phyloP scores from a whole-genome alignment of 805 yeast species.

The Spathaspora boniae region DNA sequence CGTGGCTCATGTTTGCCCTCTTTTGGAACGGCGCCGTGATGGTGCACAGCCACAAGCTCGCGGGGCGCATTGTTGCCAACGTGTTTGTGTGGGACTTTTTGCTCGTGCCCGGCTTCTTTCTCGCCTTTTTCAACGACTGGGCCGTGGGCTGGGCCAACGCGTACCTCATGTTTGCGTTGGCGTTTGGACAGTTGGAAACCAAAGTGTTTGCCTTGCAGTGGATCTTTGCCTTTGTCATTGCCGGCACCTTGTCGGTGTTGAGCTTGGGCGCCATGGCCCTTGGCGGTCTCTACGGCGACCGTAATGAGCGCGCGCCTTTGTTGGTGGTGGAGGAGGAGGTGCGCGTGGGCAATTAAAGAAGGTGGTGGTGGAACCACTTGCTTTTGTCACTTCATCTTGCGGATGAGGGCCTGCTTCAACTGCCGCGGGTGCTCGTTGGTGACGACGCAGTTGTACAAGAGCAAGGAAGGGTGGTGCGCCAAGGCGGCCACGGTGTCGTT shows the following conservation, averaged over 20 bases:
- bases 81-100: constrained; percentile 76
- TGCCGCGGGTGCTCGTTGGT: constrained; percentile 37
- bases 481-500: constrained; percentile 64
- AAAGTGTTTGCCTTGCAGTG: constrained; percentile 78
- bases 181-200: constrained; percentile 64
- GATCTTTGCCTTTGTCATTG: constrained; percentile 73
- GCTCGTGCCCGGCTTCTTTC: constrained; percentile 55
- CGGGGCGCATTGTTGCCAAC: constrained; percentile 68
- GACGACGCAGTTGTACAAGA: constrained; percentile 54
- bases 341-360: background rate
- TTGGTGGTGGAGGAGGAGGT: constrained; percentile 16
- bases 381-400: constrained; percentile 22
- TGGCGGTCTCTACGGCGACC: constrained; percentile 20
- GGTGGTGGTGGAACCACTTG: background rate
- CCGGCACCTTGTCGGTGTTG: constrained; percentile 52
- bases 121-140: constrained; percentile 65
- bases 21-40: constrained; percentile 86
- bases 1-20: constrained; percentile 70
- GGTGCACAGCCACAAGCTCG: constrained; percentile 56
- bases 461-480: constrained; percentile 53
- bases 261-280: constrained; percentile 45
- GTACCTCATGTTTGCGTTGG: constrained; percentile 61
- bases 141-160: constrained; percentile 60
- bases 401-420: constrained; percentile 28
- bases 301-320: constrained; percentile 35